These are phyloP conservation scores for Neofusicoccum kwambonambiense DNA, from an alignment of 2,329 filamentous ascomycete genomes.

Conservation along the genomic window DNA sequence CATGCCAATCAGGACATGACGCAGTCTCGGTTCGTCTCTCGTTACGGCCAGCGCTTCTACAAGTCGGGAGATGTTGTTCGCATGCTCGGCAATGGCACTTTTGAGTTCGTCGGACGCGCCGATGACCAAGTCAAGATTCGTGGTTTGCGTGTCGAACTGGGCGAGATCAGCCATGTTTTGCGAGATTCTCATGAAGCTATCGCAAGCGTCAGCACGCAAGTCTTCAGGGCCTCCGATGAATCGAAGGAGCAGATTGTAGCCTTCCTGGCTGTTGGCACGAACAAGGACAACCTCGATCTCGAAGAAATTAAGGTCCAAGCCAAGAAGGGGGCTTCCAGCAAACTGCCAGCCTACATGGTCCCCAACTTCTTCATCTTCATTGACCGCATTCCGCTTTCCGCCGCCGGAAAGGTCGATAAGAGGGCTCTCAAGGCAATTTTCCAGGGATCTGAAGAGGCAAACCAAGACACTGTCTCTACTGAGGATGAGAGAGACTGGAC, in stretches of 20 bases:
- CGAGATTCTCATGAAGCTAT: conserved; percentile 26
- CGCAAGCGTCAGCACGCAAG: conserved; percentile 29
- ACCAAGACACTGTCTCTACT: not conserved
- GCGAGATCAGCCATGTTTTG: conserved; percentile 37
- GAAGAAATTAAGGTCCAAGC: conserved; percentile 24
- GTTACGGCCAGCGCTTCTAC: conserved; percentile 35
- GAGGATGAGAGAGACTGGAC: conserved; percentile 46
- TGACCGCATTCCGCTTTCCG: conserved; percentile 35
- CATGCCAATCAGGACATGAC: conserved; percentile 36
- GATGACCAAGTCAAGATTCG: conserved; percentile 44
- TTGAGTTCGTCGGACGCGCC: conserved; percentile 39
- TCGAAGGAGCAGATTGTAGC: conserved; percentile 37
- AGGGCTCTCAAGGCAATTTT: conserved; percentile 34
- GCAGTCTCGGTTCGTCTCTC: conserved; percentile 30
- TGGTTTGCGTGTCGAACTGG: conserved; percentile 38
- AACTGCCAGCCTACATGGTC: conserved; percentile 40
- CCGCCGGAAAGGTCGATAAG: conserved; percentile 43
- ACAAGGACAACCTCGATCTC: conserved; percentile 13
- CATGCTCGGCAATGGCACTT: conserved; percentile 38
- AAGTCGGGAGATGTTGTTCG: conserved; percentile 40
- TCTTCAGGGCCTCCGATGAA: conserved; percentile 27
- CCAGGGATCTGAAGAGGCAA: conserved; percentile 21
- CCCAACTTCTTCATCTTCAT: conserved; percentile 36
- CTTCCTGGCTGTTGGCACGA: conserved; percentile 26
- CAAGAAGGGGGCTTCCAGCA: conserved; percentile 23